Evolutionary conservation across 2,329 filamentous ascomycete species (phyloP).

Genomic region (Chrysoporthe cubensis): DNA sequence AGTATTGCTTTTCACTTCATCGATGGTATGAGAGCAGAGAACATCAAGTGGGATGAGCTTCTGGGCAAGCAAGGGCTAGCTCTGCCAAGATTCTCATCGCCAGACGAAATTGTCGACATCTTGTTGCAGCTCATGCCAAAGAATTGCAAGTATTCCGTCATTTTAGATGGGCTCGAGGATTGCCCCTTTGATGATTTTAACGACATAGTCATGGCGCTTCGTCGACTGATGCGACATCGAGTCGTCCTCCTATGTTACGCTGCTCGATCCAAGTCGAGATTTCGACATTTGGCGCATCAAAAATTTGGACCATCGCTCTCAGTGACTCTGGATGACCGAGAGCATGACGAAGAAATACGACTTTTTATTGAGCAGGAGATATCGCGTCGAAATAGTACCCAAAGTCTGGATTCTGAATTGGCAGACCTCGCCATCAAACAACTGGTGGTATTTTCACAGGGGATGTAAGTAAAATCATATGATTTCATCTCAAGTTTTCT

Average conservation of each 20-base stretch:
- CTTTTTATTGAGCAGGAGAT: not conserved
- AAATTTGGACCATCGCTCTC: not conserved
- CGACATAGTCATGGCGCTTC: not conserved
- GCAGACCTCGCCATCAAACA: not conserved
- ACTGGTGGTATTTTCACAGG: not conserved
- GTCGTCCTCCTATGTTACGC: slow-evolving; percentile 13
- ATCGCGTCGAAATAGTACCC: not conserved
- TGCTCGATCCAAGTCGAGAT: slow-evolving; percentile 5
- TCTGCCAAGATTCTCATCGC: not conserved
- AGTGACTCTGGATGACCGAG: not conserved
- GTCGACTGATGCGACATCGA: not conserved
- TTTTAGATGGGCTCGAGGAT: slow-evolving; percentile 3
- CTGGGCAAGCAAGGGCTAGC: not conserved
- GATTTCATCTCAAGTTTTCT: not conserved
- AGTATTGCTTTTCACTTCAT: slow-evolving; percentile 18
- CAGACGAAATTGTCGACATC: slow-evolving; percentile 6
- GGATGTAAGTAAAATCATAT: not conserved
- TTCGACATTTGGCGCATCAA: not conserved
- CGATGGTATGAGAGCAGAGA: not conserved
- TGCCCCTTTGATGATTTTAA: not conserved
- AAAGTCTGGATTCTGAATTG: not conserved
- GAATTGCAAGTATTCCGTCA: not conserved
- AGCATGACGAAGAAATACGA: not conserved
- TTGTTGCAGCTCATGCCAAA: slow-evolving; percentile 3
- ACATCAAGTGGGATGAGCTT: not conserved